Evolutionary conservation across 768 basidiomycete species (phyloP), one percentile per base, ranked within the genome.

Genomic region (Rhizopogon roseolus): DNA sequence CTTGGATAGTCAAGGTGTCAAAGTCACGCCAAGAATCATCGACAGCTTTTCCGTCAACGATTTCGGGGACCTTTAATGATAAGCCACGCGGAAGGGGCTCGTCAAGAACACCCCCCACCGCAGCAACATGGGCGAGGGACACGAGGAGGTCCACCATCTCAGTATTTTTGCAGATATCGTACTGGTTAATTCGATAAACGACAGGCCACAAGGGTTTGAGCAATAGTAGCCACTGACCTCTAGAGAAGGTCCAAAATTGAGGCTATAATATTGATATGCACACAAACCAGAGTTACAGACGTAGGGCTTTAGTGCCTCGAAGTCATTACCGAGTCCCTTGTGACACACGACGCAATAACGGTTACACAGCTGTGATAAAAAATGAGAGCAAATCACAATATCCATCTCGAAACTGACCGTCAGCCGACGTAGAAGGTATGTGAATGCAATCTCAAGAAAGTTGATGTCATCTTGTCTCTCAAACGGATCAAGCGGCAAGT

Each of bases 341-440:
- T 86, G 86, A 66, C 88, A 88, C n/a, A 86, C 83, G n/a, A 86
- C 73, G 59, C 88, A 90, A 66, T 81, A 86, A 19, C 80, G 74
- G 0, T 83, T 80, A 59, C 85, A 88, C 19, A 88, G 73, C 82
- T 86, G 55, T 38, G 50, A 28, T 1, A 39, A 37, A 38, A 43
- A 29, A 49, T 41, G 14, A 55, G 36, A 4, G 16, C 22, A 36
- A 46, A 19, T 38, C 17, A 16, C 14, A 41, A 53, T 9, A 17
- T 32, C 42, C 13, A 44, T 10, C 34, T 17, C 9, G 8, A 16
- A n/a, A 64, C 75, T 52, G 57, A 85, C 85, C 54, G 79, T 75
- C 38, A 88, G 70, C 14, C 87, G 78, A 16, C 88, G 77, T 17
- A 89, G 57, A 17, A 88, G 74, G 64, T 86, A 89, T 42, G 73